Evolutionary conservation across 139 green algal genomes (phyloP).

Genomic region (Parachlorella kessleri): DNA sequence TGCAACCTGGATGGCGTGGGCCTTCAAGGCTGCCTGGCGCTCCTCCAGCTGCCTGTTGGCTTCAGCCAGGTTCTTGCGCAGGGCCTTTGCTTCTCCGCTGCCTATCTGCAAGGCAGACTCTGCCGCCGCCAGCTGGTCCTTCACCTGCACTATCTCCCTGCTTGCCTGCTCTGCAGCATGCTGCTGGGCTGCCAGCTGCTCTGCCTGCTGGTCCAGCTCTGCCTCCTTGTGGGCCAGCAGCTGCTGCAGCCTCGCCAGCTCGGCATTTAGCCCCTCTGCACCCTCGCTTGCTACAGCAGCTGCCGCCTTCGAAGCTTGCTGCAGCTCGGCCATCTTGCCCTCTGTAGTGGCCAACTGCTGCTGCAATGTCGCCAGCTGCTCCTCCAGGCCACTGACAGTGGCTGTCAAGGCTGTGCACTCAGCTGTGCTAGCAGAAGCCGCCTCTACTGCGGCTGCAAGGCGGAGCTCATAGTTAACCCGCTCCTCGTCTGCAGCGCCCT

Average conservation of each 20-base stretch:
- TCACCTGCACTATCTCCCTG: not conserved
- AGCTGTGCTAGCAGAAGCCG: too few species aligned
- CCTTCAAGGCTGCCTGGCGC: conserved; percentile 15
- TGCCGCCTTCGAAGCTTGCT: not conserved
- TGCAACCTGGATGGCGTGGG: not conserved
- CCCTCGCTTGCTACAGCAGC: not conserved
- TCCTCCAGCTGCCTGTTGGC: conserved; percentile 8
- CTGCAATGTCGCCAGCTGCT: not conserved
- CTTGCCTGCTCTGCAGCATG: not conserved
- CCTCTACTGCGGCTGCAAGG: too few species aligned
- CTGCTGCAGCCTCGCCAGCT: conserved; percentile 9
- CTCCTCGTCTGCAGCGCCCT: too few species aligned
- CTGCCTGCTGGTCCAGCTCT: not conserved
- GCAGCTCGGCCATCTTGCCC: not conserved
- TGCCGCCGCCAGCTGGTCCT: not conserved
- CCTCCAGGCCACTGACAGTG: too few species aligned
- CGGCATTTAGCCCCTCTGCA: not conserved
- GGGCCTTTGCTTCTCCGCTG: too few species aligned
- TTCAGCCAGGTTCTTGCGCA: too few species aligned
- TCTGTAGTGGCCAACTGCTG: not conserved
- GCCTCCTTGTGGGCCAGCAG: conserved; percentile 13
- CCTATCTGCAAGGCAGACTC: too few species aligned
- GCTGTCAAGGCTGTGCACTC: too few species aligned
- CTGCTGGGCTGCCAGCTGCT: not conserved
- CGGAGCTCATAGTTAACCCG: too few species aligned